These are phyloP conservation scores for Botrytis paeoniae DNA, from an alignment of 2,329 filamentous ascomycete species.

Conservation along the genomic window DNA sequence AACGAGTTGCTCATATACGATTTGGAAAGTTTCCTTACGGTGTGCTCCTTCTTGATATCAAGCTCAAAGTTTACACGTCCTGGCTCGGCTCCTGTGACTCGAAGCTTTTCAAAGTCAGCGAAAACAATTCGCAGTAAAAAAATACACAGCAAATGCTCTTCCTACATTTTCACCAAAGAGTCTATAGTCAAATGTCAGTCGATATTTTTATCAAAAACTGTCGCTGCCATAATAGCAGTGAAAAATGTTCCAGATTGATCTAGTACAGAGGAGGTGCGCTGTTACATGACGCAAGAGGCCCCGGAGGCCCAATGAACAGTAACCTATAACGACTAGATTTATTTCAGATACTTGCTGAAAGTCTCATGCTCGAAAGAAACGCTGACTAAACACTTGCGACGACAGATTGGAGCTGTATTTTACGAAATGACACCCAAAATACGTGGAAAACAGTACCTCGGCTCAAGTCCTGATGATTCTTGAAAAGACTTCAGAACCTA, in stretches of 20 bases:
- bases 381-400: not conserved
- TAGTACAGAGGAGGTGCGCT: not conserved
- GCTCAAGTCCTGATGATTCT: constrained; percentile 77
- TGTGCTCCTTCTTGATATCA: constrained; percentile 71
- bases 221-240: not conserved
- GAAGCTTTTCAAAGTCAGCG: constrained; percentile 50
- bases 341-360: constrained; percentile 4
- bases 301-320: not conserved
- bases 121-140: not conserved
- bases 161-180: constrained; percentile 39
- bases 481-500: constrained; percentile 81
- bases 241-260: not conserved
- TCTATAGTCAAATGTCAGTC: constrained; percentile 26
- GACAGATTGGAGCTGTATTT: not conserved
- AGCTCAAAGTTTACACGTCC: constrained; percentile 75
- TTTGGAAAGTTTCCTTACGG: constrained; percentile 49
- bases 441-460: constrained; percentile 59
- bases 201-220: not conserved
- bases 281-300: not conserved
- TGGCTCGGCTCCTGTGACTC: constrained; percentile 59
- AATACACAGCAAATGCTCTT: not conserved
- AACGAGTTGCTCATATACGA: not conserved
- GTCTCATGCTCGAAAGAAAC: not conserved
- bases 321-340: not conserved
- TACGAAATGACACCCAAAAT: not conserved